A percentile compares a stretch with the other conserved stretches of the same genome.
Conservation (phyloP, 805 yeast species). For the Candida nitratophila region DNA sequence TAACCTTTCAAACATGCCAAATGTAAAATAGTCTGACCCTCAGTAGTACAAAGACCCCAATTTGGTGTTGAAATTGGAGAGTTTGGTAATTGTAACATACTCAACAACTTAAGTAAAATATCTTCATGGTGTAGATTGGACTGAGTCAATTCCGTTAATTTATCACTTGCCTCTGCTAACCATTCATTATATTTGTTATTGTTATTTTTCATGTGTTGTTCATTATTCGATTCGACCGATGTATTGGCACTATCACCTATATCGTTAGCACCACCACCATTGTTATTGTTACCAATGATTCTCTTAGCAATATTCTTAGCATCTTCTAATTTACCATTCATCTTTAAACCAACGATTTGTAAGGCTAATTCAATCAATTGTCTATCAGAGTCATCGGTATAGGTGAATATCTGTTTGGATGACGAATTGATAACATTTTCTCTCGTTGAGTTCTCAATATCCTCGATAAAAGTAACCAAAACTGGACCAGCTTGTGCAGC, state of each 20-base stretch:
- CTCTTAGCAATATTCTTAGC: conserved; percentile 90
- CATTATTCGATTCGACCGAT: neutral
- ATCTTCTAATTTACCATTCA: conserved; percentile 94
- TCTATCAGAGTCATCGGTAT: conserved; percentile 90
- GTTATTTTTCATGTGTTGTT: conserved; percentile 1
- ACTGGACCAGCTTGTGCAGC: conserved; percentile 88
- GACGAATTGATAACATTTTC: conserved; percentile 10
- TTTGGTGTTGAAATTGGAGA: conserved; percentile 57
- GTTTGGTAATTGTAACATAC: conserved; percentile 58
- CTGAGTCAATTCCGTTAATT: conserved; percentile 40
- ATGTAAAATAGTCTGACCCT: conserved; percentile 87
- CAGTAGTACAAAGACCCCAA: conserved; percentile 71
- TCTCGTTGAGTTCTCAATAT: conserved; percentile 9
- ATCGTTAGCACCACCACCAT: conserved; percentile 19
- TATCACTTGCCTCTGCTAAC: conserved; percentile 46
- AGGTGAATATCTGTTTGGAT: conserved; percentile 68
- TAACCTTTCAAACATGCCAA: conserved; percentile 77
- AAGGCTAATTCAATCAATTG: conserved; percentile 91
- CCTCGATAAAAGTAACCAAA: conserved; percentile 65
- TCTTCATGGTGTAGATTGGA: conserved; percentile 42
- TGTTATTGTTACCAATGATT: conserved; percentile 64
- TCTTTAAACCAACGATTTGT: conserved; percentile 93
- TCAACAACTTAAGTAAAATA: conserved; percentile 40
- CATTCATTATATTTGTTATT: conserved; percentile 32
- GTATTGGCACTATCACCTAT: conserved; percentile 1